phyloP scores from a whole-genome alignment of 495 filamentous ascomycete species.

The Endocarpon pusillum region DNA sequence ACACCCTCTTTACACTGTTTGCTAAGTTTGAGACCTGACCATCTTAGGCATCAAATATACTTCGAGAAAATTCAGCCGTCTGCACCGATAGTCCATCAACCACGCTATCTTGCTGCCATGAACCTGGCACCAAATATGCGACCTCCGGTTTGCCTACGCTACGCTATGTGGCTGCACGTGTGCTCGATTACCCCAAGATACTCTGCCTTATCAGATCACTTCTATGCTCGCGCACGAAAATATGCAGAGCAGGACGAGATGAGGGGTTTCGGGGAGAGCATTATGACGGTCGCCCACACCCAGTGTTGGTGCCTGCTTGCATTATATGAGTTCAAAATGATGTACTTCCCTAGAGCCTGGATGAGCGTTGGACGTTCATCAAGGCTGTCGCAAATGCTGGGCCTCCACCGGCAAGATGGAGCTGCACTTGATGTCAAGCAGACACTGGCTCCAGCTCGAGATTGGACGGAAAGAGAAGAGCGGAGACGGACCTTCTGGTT shows the following conservation, averaged over 20 bases:
- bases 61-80: conserved; percentile 83
- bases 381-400: conserved; percentile 77
- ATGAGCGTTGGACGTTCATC: conserved; percentile 68
- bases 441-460: conserved; percentile 63
- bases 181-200: conserved; percentile 72
- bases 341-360: conserved; percentile 97
- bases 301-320: conserved; percentile 71
- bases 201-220: conserved; percentile 54
- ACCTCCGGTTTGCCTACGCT: conserved; percentile 76
- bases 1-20: conserved; percentile 16
- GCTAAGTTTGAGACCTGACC: conserved; percentile 4
- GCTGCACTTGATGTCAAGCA: conserved; percentile 83
- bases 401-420: conserved; percentile 78
- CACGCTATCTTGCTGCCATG: conserved; percentile 69
- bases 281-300: conserved; percentile 63
- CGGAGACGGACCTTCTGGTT: conserved; percentile 88
- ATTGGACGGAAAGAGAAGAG: conserved; percentile 91
- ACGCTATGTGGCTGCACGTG: conserved; percentile 85
- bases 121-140: conserved; percentile 69
- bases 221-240: conserved; percentile 76
- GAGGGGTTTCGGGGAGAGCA: conserved; percentile 78
- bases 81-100: conserved; percentile 74
- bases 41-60: conserved; percentile 56
- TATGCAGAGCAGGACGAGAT: conserved; percentile 82
- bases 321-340: conserved; percentile 87